Base-by-base conservation (phyloP, 2,329 filamentous ascomycete species). In the Lasiodiplodia citricola region DNA sequence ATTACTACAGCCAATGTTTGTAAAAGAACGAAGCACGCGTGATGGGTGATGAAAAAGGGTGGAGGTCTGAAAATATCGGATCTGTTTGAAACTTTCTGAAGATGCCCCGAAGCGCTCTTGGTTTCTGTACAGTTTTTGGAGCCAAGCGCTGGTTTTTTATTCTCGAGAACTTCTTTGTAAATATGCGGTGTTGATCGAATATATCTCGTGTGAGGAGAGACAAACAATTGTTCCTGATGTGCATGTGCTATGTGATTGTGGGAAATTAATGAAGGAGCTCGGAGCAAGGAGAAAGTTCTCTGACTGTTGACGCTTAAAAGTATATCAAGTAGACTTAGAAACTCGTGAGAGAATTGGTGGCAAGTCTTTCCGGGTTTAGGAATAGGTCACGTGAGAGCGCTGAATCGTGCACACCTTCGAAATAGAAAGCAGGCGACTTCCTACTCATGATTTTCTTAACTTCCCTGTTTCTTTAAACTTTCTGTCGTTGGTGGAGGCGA, bases 1-100 rank as follows among this genome's bases (percentile, higher is more conserved):
- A 73, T 1, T 83, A 79, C 72, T 83, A 83, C 73, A 77, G 70
- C 35, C 82, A 83, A 74, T 83, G 82, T 69, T 13, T 38, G 28
- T 38, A 52, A 44, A 18, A 8, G n/a, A 14, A 37, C 14, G n/a
- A 38, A 18, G 8, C 23, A 23, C 6, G 14, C 13, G 11, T 21
- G 54, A 38, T 21, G 52, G 25, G 41, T 44, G 44, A 47, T 21
- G 44, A 47, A 47, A 21, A 11, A 16, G 44, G 18, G 44, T 21
- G 8, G n/a, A 47, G 44, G 44, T 47, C n/a, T 47, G 44, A 11
- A 47, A 21, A 47, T n/a, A 41, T 41, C 44, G 44, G 44, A 21
- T 21, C 18, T 7, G 4, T 47, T 47, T 47, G 13, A 41, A 16
- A 8, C 41, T 47, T 47, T 8, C 16, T 16, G 16, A 47, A 18